phyloP scores from a whole-genome alignment of 805 yeast species.

The Peterozyma xylosa region DNA sequence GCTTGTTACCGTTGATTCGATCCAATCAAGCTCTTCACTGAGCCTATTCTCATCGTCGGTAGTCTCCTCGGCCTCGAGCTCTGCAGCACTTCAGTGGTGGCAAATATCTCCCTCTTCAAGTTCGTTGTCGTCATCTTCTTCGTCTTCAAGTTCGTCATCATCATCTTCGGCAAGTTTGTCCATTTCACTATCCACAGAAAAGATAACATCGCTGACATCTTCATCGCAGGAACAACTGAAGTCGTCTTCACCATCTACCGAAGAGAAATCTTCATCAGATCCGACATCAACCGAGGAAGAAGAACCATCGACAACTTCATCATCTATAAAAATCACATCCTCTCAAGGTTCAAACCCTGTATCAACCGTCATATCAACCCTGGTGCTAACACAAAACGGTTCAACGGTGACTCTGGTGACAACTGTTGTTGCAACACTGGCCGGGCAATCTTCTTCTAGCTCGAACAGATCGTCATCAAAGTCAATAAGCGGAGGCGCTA shows the following conservation, averaged over 20 bases:
- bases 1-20: conserved; percentile 5
- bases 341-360: neutral
- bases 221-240: too few relatives aligned
- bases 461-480: conserved; percentile 10
- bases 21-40: conserved; percentile 2
- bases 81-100: neutral
- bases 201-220: too few relatives aligned
- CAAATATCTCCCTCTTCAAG: conserved; percentile 3
- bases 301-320: conserved; percentile 7
- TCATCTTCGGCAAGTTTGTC: conserved; percentile 14
- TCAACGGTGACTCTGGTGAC: conserved; percentile 2
- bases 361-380: too few relatives aligned
- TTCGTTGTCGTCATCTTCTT: conserved; percentile 8
- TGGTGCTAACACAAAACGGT: too few relatives aligned
- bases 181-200: conserved; percentile 8
- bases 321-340: neutral
- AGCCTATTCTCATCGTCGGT: conserved; percentile 11
- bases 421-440: conserved; percentile 1
- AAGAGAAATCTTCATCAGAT: conserved; percentile 9
- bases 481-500: conserved; percentile 10
- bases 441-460: conserved; percentile 12
- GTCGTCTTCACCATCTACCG: conserved; percentile 3
- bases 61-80: conserved; percentile 27
- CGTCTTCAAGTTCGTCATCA: conserved; percentile 2
- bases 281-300: conserved; percentile 11